Base-by-base conservation (phyloP, 1,284 basidiomycete species). In the Pseudozyma sp. region DNA sequence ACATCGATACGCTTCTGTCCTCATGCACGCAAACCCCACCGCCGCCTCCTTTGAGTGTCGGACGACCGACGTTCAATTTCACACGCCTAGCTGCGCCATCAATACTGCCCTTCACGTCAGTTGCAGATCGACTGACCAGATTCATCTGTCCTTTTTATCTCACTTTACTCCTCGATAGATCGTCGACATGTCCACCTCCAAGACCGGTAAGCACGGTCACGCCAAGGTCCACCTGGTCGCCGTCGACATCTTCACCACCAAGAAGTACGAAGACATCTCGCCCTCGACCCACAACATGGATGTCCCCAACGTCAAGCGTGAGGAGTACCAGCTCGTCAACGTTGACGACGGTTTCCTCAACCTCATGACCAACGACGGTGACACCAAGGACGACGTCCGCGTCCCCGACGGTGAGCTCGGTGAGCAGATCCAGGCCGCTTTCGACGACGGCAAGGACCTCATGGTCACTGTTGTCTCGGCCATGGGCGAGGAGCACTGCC, bases 201-300 rank as follows among this genome's bases (percentile, higher is more conserved):
- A 99, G 90, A 97, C 94, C 57, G 94, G 94, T 54, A 86, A 86
- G 90, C 96, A 98, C 89, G 96, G 96, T 85, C 97, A 99, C 89
- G 96, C 97, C 87, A 99, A 99, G 88, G 96, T 98, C 85, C 94
- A 99, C 88, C 90, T 99, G 80, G 90, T 98, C 84, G 97, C 91
- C 85, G 92, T 92, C 85, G 97, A 99, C 88, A 95, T 75, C 72
- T 76, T 82, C 67, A 81, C 81, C 52, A 55, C 58, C 55, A 63
- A 68, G 61, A 76, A 77, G 76, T 63, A 52, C 58, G 96, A 99
- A 90, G 96, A 98, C 90, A 95, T 98, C 86, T 96, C 88, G 81
- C 96, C 96, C 84, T 99, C 97, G 83, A 97, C 94, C 84, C 94
- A 97, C 89, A 97, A 97, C 88, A 93, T 98, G 93, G 94, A 97